Base-by-base conservation (phyloP, 2,329 filamentous ascomycete species). In the Beauveria bassiana region DNA sequence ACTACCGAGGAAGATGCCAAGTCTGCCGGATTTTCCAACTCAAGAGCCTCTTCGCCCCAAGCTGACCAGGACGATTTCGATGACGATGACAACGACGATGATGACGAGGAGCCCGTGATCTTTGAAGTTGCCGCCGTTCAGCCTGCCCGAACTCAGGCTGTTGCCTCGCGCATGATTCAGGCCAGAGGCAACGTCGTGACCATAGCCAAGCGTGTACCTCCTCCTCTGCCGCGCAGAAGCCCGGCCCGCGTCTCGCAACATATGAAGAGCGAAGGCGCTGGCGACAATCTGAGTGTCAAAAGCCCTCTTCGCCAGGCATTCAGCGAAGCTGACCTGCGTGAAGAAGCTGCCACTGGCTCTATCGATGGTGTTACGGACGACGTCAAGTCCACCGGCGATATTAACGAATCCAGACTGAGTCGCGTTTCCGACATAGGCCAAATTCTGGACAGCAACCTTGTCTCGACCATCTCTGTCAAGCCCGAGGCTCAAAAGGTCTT, bases 171-270 rank as follows among this genome's bases (percentile, higher is more conserved):
- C 59, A 81, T 86, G 61, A 85, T 92, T 61, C 81, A 83, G 34
- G 88, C 86, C 45, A 88, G 90, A 69, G 90, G 91, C 26, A 88
- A 88, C 56, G 79, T 97, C 56, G 90, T 97, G 31, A 92, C 86
- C 51, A 96, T 97, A 62, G 86, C 90, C 14, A 96, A 93, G 75
- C 84, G 91, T 42, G 75, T 87, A 1, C 85, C 91, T 1, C 92
- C 93, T 1, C 86, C 89, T 9, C 81, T 96, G 14, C 93, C 93
- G 1, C 81, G 85, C 3, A 81, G 92, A 53, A 96, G 89, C 70
- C 88, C 91, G 1, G 86, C 86, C 72, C 66, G 90, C 79, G 70
- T 74, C 24, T 85, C 82, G 3, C 74, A 79, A 47, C 77, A 74
- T 3, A 78, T 78, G 66, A 81, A 77, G 70, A 71, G 82, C 72